Evolutionary conservation across 768 basidiomycete genomes (phyloP).

Genomic region (Xerocomellus amylosporus): DNA sequence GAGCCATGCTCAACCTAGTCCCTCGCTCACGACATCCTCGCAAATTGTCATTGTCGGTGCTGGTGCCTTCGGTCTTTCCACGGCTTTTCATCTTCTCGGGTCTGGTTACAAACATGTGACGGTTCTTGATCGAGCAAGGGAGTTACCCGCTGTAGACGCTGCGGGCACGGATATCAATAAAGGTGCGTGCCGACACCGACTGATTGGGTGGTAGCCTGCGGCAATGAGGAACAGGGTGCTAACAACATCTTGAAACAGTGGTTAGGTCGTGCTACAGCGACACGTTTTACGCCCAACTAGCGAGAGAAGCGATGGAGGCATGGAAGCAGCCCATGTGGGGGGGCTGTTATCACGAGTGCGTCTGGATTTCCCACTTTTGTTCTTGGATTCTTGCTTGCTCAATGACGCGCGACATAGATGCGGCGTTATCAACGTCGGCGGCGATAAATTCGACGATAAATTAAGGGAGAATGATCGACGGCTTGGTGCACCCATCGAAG

Average conservation of each 20-base stretch:
- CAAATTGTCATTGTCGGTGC: conserved; percentile 66
- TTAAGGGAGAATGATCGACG: conserved; percentile 63
- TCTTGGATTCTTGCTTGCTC: neutral
- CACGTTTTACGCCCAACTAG: conserved; percentile 63
- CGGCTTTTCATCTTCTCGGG: conserved; percentile 73
- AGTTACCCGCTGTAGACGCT: conserved; percentile 78
- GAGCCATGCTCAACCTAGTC: neutral
- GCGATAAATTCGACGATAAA: conserved; percentile 44
- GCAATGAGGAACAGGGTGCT: neutral
- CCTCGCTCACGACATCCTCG: conserved; percentile 9
- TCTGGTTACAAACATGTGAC: conserved; percentile 69
- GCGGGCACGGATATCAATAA: conserved; percentile 60
- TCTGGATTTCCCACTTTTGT: conserved; percentile 4
- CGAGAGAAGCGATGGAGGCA: conserved; percentile 68
- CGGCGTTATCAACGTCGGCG: conserved; percentile 26
- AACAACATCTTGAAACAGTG: conserved; percentile 41
- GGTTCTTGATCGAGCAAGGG: conserved; percentile 67
- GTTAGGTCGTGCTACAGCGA: conserved; percentile 75
- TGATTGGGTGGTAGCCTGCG: too few relatives aligned
- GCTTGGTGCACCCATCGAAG: conserved; percentile 50
- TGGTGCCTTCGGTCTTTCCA: conserved; percentile 84
- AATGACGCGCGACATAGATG: conserved; percentile 12
- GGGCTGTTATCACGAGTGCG: conserved; percentile 82
- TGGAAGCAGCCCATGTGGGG: conserved; percentile 76
- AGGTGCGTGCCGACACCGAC: conserved; percentile 10